A percentile compares a stretch with the other conserved stretches of the same genome.
Conservation (phyloP, 169 alveolate genomes). For the Babesia sp. region DNA sequence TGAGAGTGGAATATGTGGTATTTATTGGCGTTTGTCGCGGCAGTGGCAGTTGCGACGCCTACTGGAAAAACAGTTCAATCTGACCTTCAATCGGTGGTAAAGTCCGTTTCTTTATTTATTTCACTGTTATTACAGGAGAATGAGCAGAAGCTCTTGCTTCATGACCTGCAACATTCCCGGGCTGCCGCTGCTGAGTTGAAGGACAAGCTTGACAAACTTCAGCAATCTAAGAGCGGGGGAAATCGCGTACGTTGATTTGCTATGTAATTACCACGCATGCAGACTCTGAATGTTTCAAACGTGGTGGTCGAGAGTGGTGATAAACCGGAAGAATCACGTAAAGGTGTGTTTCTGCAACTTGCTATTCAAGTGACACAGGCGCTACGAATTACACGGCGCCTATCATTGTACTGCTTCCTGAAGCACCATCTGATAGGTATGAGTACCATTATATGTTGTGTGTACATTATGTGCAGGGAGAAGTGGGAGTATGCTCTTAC, state of each 20-base stretch:
- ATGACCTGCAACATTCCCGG: slow-evolving; percentile 30
- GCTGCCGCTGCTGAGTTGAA: slow-evolving; percentile 25
- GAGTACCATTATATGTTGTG: not conserved
- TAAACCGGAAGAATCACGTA: not conserved
- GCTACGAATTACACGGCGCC: slow-evolving; percentile 54
- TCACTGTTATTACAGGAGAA: slow-evolving; percentile 17
- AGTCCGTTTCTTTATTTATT: not conserved
- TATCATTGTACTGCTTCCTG: slow-evolving; percentile 56
- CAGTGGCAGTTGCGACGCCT: not conserved
- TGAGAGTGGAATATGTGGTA: not conserved
- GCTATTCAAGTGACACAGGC: not conserved
- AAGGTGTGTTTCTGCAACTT: not conserved
- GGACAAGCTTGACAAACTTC: slow-evolving; percentile 31
- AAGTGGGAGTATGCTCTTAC: slow-evolving; percentile 68
- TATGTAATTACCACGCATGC: not conserved
- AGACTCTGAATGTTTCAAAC: slow-evolving; percentile 23
- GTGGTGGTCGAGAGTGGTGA: slow-evolving; percentile 9
- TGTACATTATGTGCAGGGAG: slow-evolving; percentile 22
- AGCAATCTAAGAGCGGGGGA: slow-evolving; percentile 28
- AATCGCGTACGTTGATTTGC: slow-evolving; percentile 10
- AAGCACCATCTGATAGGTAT: slow-evolving; percentile 60
- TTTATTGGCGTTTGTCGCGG: not conserved
- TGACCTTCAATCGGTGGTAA: slow-evolving; percentile 7
- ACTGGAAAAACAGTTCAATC: not conserved
- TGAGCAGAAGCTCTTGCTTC: slow-evolving; percentile 61